Evolutionary conservation across 2,329 filamentous ascomycete genomes (phyloP), one percentile per base, ranked within the genome.

Genomic region (Graphilbum sp.): DNA sequence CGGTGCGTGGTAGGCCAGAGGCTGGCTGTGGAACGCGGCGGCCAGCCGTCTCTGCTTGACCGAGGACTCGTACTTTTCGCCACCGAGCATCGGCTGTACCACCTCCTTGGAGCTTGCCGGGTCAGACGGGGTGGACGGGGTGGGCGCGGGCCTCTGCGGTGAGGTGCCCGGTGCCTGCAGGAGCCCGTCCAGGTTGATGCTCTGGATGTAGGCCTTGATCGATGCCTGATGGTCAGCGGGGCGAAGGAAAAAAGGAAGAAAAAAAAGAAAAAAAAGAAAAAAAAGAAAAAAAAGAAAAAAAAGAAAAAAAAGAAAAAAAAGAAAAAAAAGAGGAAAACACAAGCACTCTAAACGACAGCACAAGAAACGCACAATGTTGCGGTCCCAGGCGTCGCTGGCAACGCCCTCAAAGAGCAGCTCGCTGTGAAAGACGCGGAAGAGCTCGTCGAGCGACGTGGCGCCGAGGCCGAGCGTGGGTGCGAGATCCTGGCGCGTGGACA

Each of bases 331-430:
- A 31, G 5, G 32, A 33, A 20, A 33, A 5, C 10, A 18, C 13
- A 9, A 31, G 24, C 18, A 32, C 25, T 13, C 16, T 4, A 13
- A 18, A 19, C 30, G 32, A 13, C 5, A 33, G 20, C 34, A 32
- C 31, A 15, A n/a, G 10, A 32, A 4, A 18, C 32, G 35, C 54
- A 75, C 73, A 62, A 74, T 70, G 56, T 78, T 66, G 42, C 67
- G 62, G 29, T 61, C 59, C 41, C 74, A 48, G 3, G 74, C 62
- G 21, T 70, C 62, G 33, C 57, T 58, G 2, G 70, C 67, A 46
- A 77, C 73, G 9, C 72, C 73, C 42, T 73, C 71, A 30, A 58
- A 60, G 35, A 71, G 62, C 19, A 78, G 59, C 46, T 75, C 70
- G n/a, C 60, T 51, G 43, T 66, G 63, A 50, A 78, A 76, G 41